Evolutionary conservation across 2,329 filamentous ascomycete genomes (phyloP), one percentile per base, ranked within the genome.

Genomic region (Rasamsonia emersonii): DNA sequence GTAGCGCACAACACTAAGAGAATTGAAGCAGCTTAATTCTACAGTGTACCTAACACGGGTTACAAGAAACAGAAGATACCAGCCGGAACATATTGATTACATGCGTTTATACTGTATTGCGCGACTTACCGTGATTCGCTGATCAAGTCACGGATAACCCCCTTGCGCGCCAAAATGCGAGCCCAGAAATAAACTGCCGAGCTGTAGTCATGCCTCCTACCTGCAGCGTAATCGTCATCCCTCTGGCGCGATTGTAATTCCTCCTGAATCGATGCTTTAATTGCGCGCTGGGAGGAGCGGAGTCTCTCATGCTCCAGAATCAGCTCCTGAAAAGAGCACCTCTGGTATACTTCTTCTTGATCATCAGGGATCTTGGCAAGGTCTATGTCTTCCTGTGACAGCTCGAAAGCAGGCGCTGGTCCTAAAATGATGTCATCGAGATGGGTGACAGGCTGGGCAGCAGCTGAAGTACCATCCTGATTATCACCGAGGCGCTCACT

Each of bases 121-220:
- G n/a, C n/a, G n/a, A n/a, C n/a, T n/a, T n/a, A n/a, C n/a, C n/a
- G n/a, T n/a, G 9, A 32, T 14, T 15, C 20, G 9, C 11, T 9
- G 37, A 43, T 31, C 13, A 62, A 33, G 11, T 49, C 43, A 36
- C 54, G 46, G 35, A 91, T 54, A 2, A 74, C 59, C 1, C 74
- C 76, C 45, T 79, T 78, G 37, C 77, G 74, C 1, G 80, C 80
- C 36, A 93, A 66, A 39, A 72, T 73, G 41, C 71, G 70, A 26
- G 88, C 57, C 77, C 83, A 89, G 21, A 59, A 64, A 44, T 82
- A 75, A 14, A 89, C 67, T 1, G 77, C 73, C 1, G 76, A 74
- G 1, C 74, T 77, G 48, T 82, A 83, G 48, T 93, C 82, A 47
- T 75, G 62, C 26, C 61, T 50, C 30, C 60, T 53, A 20, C 59